phyloP scores from a whole-genome alignment of 768 basidiomycete genomes.

The Tulasnella sp. region DNA sequence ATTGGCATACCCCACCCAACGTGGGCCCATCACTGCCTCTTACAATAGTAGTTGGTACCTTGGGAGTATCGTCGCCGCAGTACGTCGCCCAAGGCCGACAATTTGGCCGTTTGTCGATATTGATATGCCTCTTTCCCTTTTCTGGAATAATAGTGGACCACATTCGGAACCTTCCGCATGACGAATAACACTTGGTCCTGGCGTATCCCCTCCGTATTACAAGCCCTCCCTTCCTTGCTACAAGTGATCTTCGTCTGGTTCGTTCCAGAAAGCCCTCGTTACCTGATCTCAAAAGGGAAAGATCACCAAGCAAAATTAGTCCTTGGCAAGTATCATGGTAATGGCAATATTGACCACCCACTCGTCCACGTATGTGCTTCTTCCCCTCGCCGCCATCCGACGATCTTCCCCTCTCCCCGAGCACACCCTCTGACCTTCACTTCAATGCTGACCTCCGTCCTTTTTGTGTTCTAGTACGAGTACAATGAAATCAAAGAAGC shows the following conservation, averaged over 20 bases:
- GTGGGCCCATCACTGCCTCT: slow-evolving; percentile 34
- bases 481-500: slow-evolving; percentile 63
- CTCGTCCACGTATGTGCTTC: slow-evolving; percentile 54
- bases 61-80: slow-evolving; percentile 58
- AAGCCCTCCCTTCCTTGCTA: slow-evolving; percentile 60
- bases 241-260: slow-evolving; percentile 58
- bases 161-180: slow-evolving; percentile 50
- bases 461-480: slow-evolving; percentile 32
- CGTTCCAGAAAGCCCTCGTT: slow-evolving; percentile 52
- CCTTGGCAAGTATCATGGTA: slow-evolving; percentile 73
- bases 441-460: slow-evolving; percentile 5
- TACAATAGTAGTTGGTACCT: slow-evolving; percentile 72
- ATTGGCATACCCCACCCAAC: slow-evolving; percentile 71
- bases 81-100: slow-evolving; percentile 6
- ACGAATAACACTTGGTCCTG: slow-evolving; percentile 42
- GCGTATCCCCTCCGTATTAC: slow-evolving; percentile 60
- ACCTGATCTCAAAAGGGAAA: slow-evolving; percentile 59
- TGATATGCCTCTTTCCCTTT: background rate
- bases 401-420: background rate
- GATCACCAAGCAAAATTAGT: slow-evolving; percentile 63
- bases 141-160: slow-evolving; percentile 46
- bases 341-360: slow-evolving; percentile 62
- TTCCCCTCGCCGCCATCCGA: background rate
- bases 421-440: background rate
- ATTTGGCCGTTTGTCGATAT: slow-evolving; percentile 17